Evolutionary conservation across 2,329 filamentous ascomycete genomes (phyloP), one percentile per base, ranked within the genome.

Genomic region (Paracamarosporium sp.): DNA sequence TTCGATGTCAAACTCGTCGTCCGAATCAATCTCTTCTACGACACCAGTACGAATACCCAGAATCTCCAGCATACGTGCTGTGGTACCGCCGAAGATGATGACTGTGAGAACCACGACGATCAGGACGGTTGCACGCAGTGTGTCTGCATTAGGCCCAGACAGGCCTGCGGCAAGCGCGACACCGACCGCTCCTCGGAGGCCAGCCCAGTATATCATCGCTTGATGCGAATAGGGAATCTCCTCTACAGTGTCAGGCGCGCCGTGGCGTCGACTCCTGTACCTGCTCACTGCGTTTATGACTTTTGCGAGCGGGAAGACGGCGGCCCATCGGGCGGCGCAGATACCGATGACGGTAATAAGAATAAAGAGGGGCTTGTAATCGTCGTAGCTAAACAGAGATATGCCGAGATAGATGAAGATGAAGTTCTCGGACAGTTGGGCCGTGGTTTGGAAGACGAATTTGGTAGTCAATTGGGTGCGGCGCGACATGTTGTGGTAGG

Each of bases 201-300:
- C 95, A 15, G 95, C 95, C 95, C 95, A 99, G 80, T 96, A 99
- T n/a, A 99, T 86, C 95, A 99, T 98, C n/a, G 91, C 93, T 78
- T 98, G 95, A 78, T 98, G 97, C 67, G 92, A 92, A 73, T 93
- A 96, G 0, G 95, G 95, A 33, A 99, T 81, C 76, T 98, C 95
- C 64, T 98, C 94, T 15, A 87, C 86, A 5, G 89, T 86, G 56
- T 96, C 90, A 55, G 83, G 84, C 4, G 63, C 59, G 24, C 93
- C 93, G 53, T 89, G 86, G 47, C 91, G 87, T 48, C 87, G 85
- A 15, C 93, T 92, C 45, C 93, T 87, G 74, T 97, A 97, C 56
- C 91, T 87, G 66, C 96, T 92, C 71, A 97, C 90, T 85, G 90
- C 93, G 77, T 99, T 99, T 76, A 99, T 96, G 15, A 89, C 85